Conservation (phyloP, 2,329 filamentous ascomycete species). For the Paraconiothyrium brasiliense region DNA sequence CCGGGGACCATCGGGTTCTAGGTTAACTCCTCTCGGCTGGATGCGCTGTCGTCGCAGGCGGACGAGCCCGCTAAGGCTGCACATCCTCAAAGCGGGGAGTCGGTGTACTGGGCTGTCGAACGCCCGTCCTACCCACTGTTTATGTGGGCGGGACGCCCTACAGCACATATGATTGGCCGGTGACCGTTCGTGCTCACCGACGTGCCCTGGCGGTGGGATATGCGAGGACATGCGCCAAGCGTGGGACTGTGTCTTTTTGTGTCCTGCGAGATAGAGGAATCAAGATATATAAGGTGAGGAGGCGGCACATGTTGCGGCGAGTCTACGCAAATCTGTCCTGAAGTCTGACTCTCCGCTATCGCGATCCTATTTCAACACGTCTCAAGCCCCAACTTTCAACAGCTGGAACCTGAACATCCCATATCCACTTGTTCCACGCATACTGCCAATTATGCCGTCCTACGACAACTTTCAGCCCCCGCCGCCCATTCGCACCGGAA, state of each 20-base stretch:
- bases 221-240: conserved; percentile 33
- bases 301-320: conserved; percentile 30
- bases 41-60: conserved; percentile 47
- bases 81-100: conserved; percentile 33
- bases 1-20: conserved; percentile 29
- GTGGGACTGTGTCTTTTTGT: conserved; percentile 24
- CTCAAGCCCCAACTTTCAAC: background rate
- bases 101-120: conserved; percentile 41
- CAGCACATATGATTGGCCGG: conserved; percentile 29
- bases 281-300: conserved; percentile 23
- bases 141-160: conserved; percentile 1
- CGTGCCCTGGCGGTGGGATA: conserved; percentile 30
- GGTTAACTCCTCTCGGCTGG: conserved; percentile 31
- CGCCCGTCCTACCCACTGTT: conserved; percentile 25
- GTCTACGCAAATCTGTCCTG: conserved; percentile 36
- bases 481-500: conserved; percentile 43
- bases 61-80: conserved; percentile 1
- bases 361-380: conserved; percentile 25
- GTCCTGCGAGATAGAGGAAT: conserved; percentile 20
- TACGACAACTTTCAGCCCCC: conserved; percentile 38
- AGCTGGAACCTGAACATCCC: conserved; percentile 8
- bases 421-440: conserved; percentile 5
- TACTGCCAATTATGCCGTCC: conserved; percentile 33
- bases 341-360: conserved; percentile 17
- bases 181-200: conserved; percentile 33